phyloP scores from a whole-genome alignment of 768 basidiomycete species.

The Royoungia palumana region DNA sequence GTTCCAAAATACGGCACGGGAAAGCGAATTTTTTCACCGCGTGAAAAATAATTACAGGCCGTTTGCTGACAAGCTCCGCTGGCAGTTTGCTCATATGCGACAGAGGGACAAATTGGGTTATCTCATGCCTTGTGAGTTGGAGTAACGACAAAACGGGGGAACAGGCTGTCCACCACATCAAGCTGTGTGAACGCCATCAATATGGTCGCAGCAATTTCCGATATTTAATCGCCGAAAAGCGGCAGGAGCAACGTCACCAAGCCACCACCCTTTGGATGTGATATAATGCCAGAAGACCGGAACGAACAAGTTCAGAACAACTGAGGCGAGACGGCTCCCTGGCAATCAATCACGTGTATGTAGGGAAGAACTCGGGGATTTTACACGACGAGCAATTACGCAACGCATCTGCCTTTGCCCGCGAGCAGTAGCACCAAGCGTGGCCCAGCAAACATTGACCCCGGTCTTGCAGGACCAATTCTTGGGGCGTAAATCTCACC shows the following conservation, averaged over 20 bases:
- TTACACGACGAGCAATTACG: too few species aligned
- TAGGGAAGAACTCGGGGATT: too few species aligned
- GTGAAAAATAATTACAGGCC: neutral
- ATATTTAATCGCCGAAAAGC: constrained; percentile 17
- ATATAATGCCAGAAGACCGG: neutral
- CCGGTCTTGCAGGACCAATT: neutral
- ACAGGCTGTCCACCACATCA: constrained; percentile 2
- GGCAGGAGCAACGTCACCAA: constrained; percentile 7
- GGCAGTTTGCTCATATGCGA: neutral
- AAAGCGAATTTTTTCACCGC: neutral
- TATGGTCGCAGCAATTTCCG: constrained; percentile 23
- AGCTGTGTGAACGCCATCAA: constrained; percentile 12
- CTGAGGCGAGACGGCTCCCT: neutral
- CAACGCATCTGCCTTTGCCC: too few species aligned
- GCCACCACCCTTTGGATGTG: constrained; percentile 8
- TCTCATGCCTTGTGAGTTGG: neutral
- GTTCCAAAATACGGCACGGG: too few species aligned
- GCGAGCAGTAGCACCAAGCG: too few species aligned
- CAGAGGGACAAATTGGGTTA: neutral
- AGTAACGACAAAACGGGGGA: constrained; percentile 8
- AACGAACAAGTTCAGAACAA: neutral
- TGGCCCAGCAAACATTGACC: neutral
- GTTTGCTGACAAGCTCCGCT: constrained; percentile 3
- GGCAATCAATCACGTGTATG: neutral
- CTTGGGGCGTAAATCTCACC: neutral